These are phyloP conservation scores for Alternaria atra DNA, from an alignment of 2,329 filamentous ascomycete genomes.

Conservation along the genomic window DNA sequence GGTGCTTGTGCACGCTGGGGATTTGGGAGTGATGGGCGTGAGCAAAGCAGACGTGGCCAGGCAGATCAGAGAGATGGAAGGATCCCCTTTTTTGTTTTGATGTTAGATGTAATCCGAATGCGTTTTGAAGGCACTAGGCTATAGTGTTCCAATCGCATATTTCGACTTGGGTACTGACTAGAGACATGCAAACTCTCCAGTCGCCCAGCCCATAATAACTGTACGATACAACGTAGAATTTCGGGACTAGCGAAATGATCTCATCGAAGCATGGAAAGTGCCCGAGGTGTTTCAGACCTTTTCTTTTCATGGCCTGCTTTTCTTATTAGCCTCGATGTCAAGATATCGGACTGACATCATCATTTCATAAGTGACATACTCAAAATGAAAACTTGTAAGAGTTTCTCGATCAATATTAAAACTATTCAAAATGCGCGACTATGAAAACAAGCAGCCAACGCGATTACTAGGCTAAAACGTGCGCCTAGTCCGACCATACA, in stretches of 20 bases:
- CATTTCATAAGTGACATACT: background rate
- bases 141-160: background rate
- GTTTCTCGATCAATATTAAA: background rate
- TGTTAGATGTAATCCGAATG: background rate
- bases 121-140: background rate
- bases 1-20: too few relatives aligned
- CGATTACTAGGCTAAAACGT: background rate
- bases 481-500: conserved; percentile 1
- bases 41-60: background rate
- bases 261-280: background rate
- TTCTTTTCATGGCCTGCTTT: background rate
- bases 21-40: background rate
- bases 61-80: background rate
- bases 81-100: background rate
- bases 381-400: background rate
- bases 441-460: background rate
- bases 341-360: background rate
- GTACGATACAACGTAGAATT: background rate
- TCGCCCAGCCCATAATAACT: background rate
- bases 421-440: background rate
- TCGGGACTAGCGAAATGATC: background rate
- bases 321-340: background rate
- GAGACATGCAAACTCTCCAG: background rate
- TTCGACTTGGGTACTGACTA: background rate
- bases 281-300: background rate